Evolutionary conservation across 2,329 filamentous ascomycete genomes (phyloP).

Genomic region (Phaeosphaeriaceae sp.): DNA sequence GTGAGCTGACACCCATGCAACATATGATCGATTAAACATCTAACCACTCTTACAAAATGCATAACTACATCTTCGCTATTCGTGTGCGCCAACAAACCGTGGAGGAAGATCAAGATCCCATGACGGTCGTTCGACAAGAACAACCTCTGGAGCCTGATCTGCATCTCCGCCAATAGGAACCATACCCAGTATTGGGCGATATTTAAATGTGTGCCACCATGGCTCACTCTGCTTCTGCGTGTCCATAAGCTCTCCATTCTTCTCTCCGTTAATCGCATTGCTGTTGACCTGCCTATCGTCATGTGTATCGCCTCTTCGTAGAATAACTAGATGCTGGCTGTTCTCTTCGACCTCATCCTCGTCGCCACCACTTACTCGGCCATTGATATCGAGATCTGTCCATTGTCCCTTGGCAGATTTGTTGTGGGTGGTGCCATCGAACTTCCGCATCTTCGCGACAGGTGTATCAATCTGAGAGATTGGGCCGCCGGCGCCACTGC

Average conservation of each 20-base stretch:
- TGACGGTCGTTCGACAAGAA: slow-evolving; percentile 82
- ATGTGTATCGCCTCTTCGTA: slow-evolving; percentile 33
- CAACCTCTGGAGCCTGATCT: slow-evolving; percentile 72
- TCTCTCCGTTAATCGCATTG: slow-evolving; percentile 17
- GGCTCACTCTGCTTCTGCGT: slow-evolving; percentile 33
- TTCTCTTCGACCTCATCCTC: slow-evolving; percentile 40
- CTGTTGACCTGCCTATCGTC: slow-evolving; percentile 26
- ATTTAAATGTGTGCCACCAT: slow-evolving; percentile 89
- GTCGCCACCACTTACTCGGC: slow-evolving; percentile 39
- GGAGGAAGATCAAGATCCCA: slow-evolving; percentile 82
- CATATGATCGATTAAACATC: slow-evolving; percentile 6
- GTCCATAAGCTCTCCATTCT: slow-evolving; percentile 23
- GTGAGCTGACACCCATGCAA: not conserved
- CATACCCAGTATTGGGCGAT: slow-evolving; percentile 87
- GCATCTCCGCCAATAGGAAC: slow-evolving; percentile 57
- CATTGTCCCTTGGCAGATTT: slow-evolving; percentile 31
- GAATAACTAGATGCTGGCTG: slow-evolving; percentile 26
- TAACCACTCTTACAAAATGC: not conserved
- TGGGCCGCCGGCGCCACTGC: slow-evolving; percentile 62
- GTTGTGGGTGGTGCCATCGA: slow-evolving; percentile 48
- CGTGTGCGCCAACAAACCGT: slow-evolving; percentile 58
- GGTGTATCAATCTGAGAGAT: slow-evolving; percentile 56
- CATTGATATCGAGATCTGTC: slow-evolving; percentile 35
- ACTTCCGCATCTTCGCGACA: slow-evolving; percentile 57
- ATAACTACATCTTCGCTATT: slow-evolving; percentile 23